These are phyloP conservation scores for Syzygium malaccense DNA, from an alignment of 441 rosid species.

Conservation along the genomic window DNA sequence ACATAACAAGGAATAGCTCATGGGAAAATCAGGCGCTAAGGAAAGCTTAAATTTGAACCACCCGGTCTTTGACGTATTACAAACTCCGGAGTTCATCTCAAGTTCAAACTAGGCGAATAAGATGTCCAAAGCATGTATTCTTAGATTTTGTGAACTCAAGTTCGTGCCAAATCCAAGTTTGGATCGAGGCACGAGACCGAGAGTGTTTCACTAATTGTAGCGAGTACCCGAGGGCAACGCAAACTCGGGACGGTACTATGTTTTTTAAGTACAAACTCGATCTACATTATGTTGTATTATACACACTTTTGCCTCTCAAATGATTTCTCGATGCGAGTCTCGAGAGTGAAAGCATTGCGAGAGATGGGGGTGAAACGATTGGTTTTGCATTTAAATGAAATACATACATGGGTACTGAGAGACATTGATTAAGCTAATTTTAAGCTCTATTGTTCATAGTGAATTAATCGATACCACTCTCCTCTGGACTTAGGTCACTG, in stretches of 20 bases:
- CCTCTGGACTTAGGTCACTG: background rate
- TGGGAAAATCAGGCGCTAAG: background rate
- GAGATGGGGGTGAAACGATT: background rate
- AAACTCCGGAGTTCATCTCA: background rate
- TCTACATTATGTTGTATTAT: background rate
- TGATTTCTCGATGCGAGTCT: background rate
- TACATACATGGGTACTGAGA: background rate
- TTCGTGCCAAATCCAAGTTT: background rate
- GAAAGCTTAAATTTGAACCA: background rate
- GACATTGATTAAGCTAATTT: background rate
- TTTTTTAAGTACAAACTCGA: background rate
- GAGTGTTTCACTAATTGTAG: background rate
- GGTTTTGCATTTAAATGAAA: background rate
- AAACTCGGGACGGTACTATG: fast-evolving
- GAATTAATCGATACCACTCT: background rate
- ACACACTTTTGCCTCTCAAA: background rate
- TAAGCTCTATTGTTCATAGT: background rate
- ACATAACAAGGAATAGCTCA: background rate
- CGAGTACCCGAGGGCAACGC: fast-evolving
- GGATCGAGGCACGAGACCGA: fast-evolving
- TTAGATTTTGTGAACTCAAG: background rate
- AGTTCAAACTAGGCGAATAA: background rate
- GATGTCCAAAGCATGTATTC: background rate
- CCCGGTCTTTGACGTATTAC: background rate
- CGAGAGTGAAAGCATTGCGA: background rate